Base-by-base conservation (phyloP, 345 rosid genomes). In the Pugionium cornutum region DNA sequence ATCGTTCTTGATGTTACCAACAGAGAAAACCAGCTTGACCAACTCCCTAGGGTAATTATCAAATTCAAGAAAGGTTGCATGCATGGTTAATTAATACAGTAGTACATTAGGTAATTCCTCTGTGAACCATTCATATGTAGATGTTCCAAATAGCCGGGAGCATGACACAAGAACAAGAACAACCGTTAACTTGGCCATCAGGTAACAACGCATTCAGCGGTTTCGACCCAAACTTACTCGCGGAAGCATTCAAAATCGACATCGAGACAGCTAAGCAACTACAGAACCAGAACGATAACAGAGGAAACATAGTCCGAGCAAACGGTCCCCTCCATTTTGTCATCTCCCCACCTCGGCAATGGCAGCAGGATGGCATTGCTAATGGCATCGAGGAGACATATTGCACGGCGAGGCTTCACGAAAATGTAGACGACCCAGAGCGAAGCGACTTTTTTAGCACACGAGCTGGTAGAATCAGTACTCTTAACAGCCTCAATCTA, bases 101-200 rank as follows among this genome's bases (percentile, higher is more conserved):
- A 39, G 11, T 9, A 32, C 11, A 27, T 29, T 4, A 11, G 31
- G 27, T 10, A 27, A n/a, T 27, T 5, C 27, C 2, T 45, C 29
- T 31, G 35, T 63, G 50, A 54, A 47, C 51, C 9, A 2, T 35
- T 27, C 8, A 9, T 44, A 18, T 65, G 60, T 58, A 89, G 95
- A 77, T 64, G 67, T 91, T 87, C 78, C 73, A 79, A 64, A 73
- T 87, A 43, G 88, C 86, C 6, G 91, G 94, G 4, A 83, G 85
- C 80, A 50, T 0, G 10, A 81, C 69, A 34, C 63, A 68, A 37
- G 44, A 67, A 60, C 10, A 68, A 70, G n/a, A 68, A 36, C 48
- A 29, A 34, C 35, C 66, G 51, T 43, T 72, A 53, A 58, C 27
- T 10, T 72, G 76, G 66, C 66, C 76, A 34, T 28, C 67, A 44